These are phyloP conservation scores for Tilletia setariae DNA, from an alignment of 1,284 basidiomycete genomes.

Conservation along the genomic window DNA sequence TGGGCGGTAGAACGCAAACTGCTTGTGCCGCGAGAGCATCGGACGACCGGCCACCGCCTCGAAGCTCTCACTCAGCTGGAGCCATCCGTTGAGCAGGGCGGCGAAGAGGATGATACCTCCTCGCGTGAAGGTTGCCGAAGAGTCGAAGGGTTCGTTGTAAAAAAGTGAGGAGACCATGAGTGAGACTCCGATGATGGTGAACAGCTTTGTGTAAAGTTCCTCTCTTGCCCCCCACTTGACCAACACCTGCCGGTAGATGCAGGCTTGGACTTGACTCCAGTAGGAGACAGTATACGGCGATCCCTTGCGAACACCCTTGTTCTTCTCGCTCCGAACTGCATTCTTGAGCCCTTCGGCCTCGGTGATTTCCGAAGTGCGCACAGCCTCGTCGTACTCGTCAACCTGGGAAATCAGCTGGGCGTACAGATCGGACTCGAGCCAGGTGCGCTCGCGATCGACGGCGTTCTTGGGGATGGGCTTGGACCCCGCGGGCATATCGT, in stretches of 20 bases:
- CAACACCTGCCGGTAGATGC: constrained; percentile 39
- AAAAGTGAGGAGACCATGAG: constrained; percentile 39
- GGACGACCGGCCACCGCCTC: constrained; percentile 66
- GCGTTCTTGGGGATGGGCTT: constrained; percentile 58
- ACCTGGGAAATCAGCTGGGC: constrained; percentile 35
- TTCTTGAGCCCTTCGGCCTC: constrained; percentile 31
- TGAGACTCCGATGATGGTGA: constrained; percentile 43
- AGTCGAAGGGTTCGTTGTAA: constrained; percentile 36
- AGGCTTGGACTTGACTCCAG: constrained; percentile 35
- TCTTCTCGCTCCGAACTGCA: constrained; percentile 35
- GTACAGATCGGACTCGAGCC: constrained; percentile 33
- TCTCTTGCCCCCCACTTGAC: constrained; percentile 37
- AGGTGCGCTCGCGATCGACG: constrained; percentile 38
- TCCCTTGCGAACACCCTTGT: constrained; percentile 35
- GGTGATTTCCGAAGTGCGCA: constrained; percentile 26
- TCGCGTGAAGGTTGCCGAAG: constrained; percentile 23
- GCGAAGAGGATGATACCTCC: constrained; percentile 47
- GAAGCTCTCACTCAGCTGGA: constrained; percentile 63
- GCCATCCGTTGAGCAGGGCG: constrained; percentile 47
- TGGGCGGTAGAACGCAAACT: constrained; percentile 56
- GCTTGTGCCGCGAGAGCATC: constrained; percentile 65
- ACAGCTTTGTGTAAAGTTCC: constrained; percentile 38
- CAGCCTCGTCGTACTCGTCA: constrained; percentile 36
- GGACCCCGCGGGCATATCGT: constrained; percentile 57
- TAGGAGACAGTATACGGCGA: constrained; percentile 40